These are phyloP conservation scores for Beauveria australis DNA, from an alignment of 2,329 filamentous ascomycete species.

Conservation along the genomic window DNA sequence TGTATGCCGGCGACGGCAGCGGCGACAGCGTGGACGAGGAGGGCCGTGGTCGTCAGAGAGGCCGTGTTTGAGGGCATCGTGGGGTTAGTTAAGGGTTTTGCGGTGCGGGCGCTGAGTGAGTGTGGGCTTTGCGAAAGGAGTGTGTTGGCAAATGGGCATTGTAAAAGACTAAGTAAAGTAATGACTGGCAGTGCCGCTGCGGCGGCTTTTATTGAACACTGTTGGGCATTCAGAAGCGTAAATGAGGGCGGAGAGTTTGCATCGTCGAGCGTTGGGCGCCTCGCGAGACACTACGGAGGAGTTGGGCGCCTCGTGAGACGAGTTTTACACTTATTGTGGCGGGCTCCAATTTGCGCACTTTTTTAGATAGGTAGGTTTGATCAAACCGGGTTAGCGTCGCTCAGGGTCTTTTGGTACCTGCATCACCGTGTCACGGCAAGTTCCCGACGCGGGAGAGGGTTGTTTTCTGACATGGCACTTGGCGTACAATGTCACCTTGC, in stretches of 20 bases:
- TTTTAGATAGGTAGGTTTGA: background rate
- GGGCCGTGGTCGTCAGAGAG: background rate
- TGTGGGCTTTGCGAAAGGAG: background rate
- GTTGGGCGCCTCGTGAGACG: background rate
- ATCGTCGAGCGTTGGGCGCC: background rate
- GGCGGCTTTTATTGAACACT: background rate
- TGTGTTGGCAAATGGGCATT: background rate
- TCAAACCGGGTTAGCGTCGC: background rate
- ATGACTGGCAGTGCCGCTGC: constrained; percentile 1
- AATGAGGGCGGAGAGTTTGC: background rate
- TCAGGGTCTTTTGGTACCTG: background rate
- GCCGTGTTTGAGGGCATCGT: background rate
- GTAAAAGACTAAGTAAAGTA: background rate
- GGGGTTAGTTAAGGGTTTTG: background rate
- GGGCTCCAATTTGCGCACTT: too few relatives aligned
- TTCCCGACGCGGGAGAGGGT: background rate
- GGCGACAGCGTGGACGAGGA: background rate
- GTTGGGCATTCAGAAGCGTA: background rate
- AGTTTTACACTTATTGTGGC: too few relatives aligned
- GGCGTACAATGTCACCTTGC: background rate
- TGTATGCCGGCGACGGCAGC: constrained; percentile 11
- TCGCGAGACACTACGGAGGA: background rate
- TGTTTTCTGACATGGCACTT: background rate
- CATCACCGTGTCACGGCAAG: background rate
- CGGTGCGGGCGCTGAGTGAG: background rate